These are phyloP conservation scores for Straminergon stramineum DNA, from an alignment of 225 moss, liverwort and hornwort genomes.

Conservation along the genomic window DNA sequence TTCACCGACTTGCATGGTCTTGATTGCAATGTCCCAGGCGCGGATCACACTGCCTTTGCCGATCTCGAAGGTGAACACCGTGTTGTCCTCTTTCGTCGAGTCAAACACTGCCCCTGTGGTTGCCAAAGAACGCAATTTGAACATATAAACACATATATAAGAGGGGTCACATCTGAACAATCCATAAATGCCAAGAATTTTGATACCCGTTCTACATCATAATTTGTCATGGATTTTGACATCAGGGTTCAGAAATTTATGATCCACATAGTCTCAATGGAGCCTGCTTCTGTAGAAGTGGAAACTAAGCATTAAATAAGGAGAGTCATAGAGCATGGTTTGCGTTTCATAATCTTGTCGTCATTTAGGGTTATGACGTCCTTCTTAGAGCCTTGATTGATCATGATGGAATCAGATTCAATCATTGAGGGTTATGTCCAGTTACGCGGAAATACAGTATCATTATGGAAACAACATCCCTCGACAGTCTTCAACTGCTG, in stretches of 20 bases:
- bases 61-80: slow-evolving; percentile 77
- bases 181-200: background rate
- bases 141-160: no score
- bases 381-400: background rate
- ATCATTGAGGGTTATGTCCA: background rate
- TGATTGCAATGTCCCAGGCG: slow-evolving; percentile 89
- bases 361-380: background rate
- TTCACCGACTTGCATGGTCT: slow-evolving; percentile 91
- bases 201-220: background rate
- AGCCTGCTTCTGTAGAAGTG: background rate
- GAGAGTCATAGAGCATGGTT: background rate
- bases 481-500: background rate
- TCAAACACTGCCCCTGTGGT: slow-evolving; percentile 58
- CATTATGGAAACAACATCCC: background rate
- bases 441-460: background rate
- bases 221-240: background rate
- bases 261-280: background rate
- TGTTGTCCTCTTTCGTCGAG: slow-evolving; percentile 85
- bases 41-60: slow-evolving; percentile 75
- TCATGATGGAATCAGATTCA: background rate
- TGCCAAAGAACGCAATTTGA: background rate
- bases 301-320: background rate
- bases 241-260: background rate
- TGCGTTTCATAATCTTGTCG: background rate
- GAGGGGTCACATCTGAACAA: background rate